phyloP scores from a whole-genome alignment of 2,329 filamentous ascomycete genomes.

The Neonectria neomacrospora region DNA sequence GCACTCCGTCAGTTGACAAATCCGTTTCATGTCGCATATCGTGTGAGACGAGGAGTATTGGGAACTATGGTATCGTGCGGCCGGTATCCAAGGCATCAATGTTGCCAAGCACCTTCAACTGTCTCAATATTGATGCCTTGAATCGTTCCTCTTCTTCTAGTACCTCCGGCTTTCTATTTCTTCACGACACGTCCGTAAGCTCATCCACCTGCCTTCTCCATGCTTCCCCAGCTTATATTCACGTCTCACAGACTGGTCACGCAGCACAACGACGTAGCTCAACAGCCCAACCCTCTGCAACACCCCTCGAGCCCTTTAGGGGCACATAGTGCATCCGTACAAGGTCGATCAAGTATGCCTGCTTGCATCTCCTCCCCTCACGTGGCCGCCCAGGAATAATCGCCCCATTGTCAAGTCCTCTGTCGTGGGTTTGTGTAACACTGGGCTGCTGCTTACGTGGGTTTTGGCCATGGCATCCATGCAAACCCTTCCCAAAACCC shows the following conservation, averaged over 20 bases:
- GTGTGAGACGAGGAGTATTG: slow-evolving; percentile 13
- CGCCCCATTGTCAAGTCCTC: slow-evolving; percentile 3
- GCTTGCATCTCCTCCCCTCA: slow-evolving; percentile 15
- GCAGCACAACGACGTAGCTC: slow-evolving; percentile 4
- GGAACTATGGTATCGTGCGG: too few species aligned
- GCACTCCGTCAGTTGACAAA: background rate
- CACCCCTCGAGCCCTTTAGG: background rate
- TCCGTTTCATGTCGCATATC: background rate
- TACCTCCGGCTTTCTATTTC: background rate
- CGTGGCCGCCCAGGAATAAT: slow-evolving; percentile 17
- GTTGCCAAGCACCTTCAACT: background rate
- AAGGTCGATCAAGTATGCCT: background rate
- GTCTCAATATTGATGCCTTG: background rate
- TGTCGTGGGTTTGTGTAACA: background rate
- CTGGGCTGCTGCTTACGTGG: background rate
- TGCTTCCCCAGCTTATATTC: background rate
- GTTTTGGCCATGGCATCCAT: background rate
- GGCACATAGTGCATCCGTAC: background rate
- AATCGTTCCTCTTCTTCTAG: background rate
- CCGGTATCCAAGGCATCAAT: background rate
- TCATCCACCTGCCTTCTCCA: background rate
- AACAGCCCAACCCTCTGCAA: background rate
- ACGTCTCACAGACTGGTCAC: slow-evolving; percentile 1
- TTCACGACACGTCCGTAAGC: background rate
- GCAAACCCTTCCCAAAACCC: background rate